These are phyloP conservation scores for Aureobasidium zeae DNA, from an alignment of 2,329 filamentous ascomycete genomes.

Conservation along the genomic window DNA sequence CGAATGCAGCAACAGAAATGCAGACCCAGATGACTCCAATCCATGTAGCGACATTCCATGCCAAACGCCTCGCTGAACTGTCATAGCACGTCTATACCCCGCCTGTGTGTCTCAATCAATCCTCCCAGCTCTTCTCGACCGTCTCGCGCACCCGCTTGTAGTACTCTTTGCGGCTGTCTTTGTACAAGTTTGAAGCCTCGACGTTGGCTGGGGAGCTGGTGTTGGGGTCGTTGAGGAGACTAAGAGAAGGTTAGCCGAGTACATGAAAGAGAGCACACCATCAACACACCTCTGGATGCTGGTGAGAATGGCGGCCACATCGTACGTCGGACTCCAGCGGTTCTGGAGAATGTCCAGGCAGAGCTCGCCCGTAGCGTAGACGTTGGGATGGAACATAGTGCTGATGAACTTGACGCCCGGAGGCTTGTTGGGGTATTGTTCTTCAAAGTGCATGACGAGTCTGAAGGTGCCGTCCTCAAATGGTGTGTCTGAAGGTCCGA, in stretches of 20 bases:
- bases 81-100: neutral
- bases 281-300: slow-evolving; percentile 83
- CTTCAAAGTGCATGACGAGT: slow-evolving; percentile 97
- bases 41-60: slow-evolving; percentile 5
- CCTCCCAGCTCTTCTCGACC: slow-evolving; percentile 97
- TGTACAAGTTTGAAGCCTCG: slow-evolving; percentile 95
- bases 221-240: slow-evolving; percentile 93
- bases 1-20: slow-evolving; percentile 1
- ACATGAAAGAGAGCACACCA: neutral
- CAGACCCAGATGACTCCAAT: neutral
- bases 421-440: slow-evolving; percentile 97
- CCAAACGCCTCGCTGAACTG: slow-evolving; percentile 16
- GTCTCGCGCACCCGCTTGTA: slow-evolving; percentile 91
- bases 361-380: slow-evolving; percentile 92
- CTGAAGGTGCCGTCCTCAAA: slow-evolving; percentile 98
- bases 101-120: neutral
- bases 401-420: slow-evolving; percentile 97
- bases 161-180: slow-evolving; percentile 95
- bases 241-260: slow-evolving; percentile 32
- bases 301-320: slow-evolving; percentile 91
- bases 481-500: slow-evolving; percentile 89
- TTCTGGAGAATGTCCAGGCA: slow-evolving; percentile 97
- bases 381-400: slow-evolving; percentile 98
- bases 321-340: slow-evolving; percentile 96
- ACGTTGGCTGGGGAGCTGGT: slow-evolving; percentile 98